These are phyloP conservation scores for Myriosclerotinia curreyana DNA, from an alignment of 2,329 filamentous ascomycete genomes.

Conservation along the genomic window DNA sequence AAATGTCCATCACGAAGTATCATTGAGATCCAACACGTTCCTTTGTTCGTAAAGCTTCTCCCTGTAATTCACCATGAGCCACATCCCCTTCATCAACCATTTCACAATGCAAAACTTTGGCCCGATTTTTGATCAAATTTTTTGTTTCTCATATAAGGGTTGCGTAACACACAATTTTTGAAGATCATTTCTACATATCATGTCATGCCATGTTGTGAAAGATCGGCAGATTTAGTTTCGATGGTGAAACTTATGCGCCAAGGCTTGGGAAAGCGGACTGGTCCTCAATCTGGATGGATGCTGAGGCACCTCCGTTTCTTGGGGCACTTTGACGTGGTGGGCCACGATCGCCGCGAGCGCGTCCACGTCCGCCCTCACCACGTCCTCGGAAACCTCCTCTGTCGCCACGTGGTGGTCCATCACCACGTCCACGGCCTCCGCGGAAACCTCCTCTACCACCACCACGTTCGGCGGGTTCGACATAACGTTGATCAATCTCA, in stretches of 20 bases:
- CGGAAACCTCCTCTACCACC: slow-evolving; percentile 55
- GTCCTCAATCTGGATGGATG: slow-evolving; percentile 49
- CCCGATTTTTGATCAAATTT: slow-evolving; percentile 18
- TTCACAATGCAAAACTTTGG: slow-evolving; percentile 16
- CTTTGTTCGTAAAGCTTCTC: neutral
- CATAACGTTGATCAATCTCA: slow-evolving; percentile 81
- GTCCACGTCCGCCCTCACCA: slow-evolving; percentile 50
- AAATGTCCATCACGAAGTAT: neutral
- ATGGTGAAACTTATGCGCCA: slow-evolving; percentile 41
- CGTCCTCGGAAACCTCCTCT: slow-evolving; percentile 44
- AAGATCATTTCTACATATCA: slow-evolving; percentile 25
- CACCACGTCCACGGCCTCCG: slow-evolving; percentile 50
- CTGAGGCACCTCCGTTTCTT: slow-evolving; percentile 37
- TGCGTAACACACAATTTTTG: slow-evolving; percentile 20
- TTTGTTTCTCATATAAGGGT: slow-evolving; percentile 19
- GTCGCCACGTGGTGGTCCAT: slow-evolving; percentile 47
- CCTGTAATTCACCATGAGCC: slow-evolving; percentile 1
- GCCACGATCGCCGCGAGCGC: slow-evolving; percentile 47
- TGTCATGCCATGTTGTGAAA: slow-evolving; percentile 23
- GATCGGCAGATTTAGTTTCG: slow-evolving; percentile 28
- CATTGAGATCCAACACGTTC: slow-evolving; percentile 4
- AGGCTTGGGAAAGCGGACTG: slow-evolving; percentile 52
- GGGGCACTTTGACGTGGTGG: slow-evolving; percentile 42
- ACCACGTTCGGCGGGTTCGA: slow-evolving; percentile 64
- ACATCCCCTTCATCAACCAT: slow-evolving; percentile 5